Percentiles rank a stretch among this genome's conserved stretches.
Conservation (phyloP, 2,329 filamentous ascomycete genomes). For the Blumeriella jaapii region DNA sequence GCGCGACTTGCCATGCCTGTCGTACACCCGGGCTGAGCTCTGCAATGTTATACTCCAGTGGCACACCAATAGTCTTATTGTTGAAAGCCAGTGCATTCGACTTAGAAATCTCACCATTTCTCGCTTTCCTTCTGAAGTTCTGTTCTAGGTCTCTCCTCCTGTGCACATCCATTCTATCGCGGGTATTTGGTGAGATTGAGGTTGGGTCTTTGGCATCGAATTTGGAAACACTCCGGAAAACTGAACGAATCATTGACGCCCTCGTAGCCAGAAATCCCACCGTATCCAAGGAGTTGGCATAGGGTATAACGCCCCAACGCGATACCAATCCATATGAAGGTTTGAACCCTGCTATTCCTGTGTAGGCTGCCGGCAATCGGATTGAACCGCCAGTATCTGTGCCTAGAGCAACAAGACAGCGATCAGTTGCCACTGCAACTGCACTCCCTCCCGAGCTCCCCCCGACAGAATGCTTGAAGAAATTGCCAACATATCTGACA, state of each 20-base stretch:
- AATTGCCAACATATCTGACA: slow-evolving; percentile 32
- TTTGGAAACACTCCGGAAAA: slow-evolving; percentile 13
- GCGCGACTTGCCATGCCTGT: slow-evolving; percentile 53
- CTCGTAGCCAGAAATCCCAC: slow-evolving; percentile 49
- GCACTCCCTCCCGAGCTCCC: slow-evolving; percentile 93
- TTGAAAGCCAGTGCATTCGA: background rate
- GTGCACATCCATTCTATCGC: slow-evolving; percentile 23
- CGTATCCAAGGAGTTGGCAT: slow-evolving; percentile 64
- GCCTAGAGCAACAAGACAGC: slow-evolving; percentile 57
- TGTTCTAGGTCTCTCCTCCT: background rate
- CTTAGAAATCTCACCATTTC: background rate
- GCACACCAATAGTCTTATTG: slow-evolving; percentile 40
- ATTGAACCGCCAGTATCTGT: slow-evolving; percentile 78
- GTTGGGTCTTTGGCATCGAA: slow-evolving; percentile 36
- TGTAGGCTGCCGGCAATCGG: slow-evolving; percentile 60
- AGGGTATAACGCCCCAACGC: slow-evolving; percentile 58
- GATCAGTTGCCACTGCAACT: slow-evolving; percentile 58
- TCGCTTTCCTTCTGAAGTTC: background rate
- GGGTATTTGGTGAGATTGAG: slow-evolving; percentile 36
- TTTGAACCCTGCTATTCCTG: slow-evolving; percentile 57
- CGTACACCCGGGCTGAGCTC: slow-evolving; percentile 65
- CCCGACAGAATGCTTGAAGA: slow-evolving; percentile 48
- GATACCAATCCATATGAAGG: slow-evolving; percentile 60
- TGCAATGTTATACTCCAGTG: slow-evolving; percentile 74
- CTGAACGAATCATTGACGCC: slow-evolving; percentile 28